Base-by-base conservation (phyloP, 2,329 filamentous ascomycete species). In the Fusarium bulbicola region DNA sequence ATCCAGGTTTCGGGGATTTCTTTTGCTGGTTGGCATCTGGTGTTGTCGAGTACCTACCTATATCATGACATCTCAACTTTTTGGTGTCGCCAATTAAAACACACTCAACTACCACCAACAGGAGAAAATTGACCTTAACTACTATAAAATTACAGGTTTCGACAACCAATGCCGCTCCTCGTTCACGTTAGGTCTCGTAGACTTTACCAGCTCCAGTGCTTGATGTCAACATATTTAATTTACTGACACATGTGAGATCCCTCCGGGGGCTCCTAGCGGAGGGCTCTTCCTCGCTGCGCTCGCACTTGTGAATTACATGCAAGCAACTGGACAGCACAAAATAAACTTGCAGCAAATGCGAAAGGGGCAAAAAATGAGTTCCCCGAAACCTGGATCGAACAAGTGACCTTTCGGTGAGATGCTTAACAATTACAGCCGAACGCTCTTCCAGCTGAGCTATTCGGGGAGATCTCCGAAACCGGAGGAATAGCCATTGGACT, bases 361-460 rank as follows among this genome's bases (percentile, higher is more conserved):
- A 18, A 54, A 14, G 6, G 8, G 1, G 37, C 36, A 58, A 73
- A 76, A 76, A 74, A n/a, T 21, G 24, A 67, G 42, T 54, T 76
- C 74, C 74, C 74, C 74, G 63, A 76, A 73, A 76, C 74, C 74
- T 76, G 74, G 74, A 67, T 76, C 74, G 74, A 76, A 76, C 74
- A 76, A 72, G 74, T 76, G 74, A 73, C 74, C 74, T 76, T 76
- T 73, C 70, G 74, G 63, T 76, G 61, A 65, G 46, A 60, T 64
- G 50, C 32, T 47, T 42, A 58, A 53, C 72, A 47, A 50, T 76
- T 76, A 76, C 74, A 76, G 74, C 63, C 74, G 70, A 75, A 76
- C 74, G 74, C 74, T 76, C 74, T 77, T 77, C 75, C 75, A 77
- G 73, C 75, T 77, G 75, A 77, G 75, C 75, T 77, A 77, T 46